Evolutionary conservation across 1,284 basidiomycete species (phyloP), one percentile per base, ranked within the genome.

Genomic region (Leccinum griseonigrum): DNA sequence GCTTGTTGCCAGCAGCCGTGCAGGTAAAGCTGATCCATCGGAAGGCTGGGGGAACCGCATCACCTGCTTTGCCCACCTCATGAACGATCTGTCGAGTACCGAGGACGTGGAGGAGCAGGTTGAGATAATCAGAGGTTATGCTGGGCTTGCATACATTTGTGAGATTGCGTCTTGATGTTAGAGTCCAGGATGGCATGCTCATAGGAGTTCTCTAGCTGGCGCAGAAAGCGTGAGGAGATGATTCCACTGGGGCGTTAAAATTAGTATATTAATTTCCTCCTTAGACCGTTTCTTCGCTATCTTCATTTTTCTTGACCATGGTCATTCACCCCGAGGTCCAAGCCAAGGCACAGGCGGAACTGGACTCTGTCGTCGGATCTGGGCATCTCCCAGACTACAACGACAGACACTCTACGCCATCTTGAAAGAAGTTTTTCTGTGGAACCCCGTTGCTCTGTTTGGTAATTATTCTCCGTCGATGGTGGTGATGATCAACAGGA

Each of bases 381-480:
- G 75, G 74, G 22, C 75, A 78, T 28, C 75, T 84, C 32, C 83
- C 83, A 10, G 77, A 79, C 52, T 82, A 80, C 60, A 73, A 70
- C 34, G 83, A 84, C 63, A 76, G 77, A 55, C 66, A 68, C n/a
- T 76, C 71, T 10, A 67, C 77, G 58, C 81, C 6, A 75, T 83
- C 52, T 73, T 81, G 31, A 81, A 81, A 66, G 82, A 83, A 64
- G 76, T 81, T n/a, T 72, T 82, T 51, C 77, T 81, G 66, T 85
- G 82, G 81, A 79, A 78, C 62, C 81, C 83, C 22, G 79, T 82
- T 31, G 77, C 80, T 38, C 82, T 82, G 56, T 70, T 83, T 54
- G 81, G 82, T 80, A 43, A 59, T 67, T 71, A 60, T 64, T 57
- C 60, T 28, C 65, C 65, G 54, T 6, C 29, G 51, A 63, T 50